Base-by-base conservation (phyloP, 108 stramenopile species). In the Skeletonema potamos region DNA sequence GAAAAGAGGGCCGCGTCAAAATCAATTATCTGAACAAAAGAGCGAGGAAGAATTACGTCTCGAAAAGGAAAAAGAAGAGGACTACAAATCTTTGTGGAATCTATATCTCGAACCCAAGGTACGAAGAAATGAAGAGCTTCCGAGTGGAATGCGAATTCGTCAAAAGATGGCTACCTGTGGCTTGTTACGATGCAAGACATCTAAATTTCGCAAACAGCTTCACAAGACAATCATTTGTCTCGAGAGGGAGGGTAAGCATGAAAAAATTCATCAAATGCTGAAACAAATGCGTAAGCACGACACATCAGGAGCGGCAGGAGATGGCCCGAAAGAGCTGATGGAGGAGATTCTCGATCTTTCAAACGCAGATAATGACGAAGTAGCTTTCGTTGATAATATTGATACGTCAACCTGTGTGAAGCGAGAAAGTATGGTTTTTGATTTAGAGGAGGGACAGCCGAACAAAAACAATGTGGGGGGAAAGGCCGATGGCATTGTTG, bases 101-200 rank as follows among this genome's bases (percentile, higher is more conserved):
- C 28, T 55, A 27, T 72, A 72, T n/a, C 59, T 72, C 46, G 6
- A 34, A n/a, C 71, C 71, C 1, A 24, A 29, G 29, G 22, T 54
- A 3, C 22, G 71, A 48, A 11, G 55, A 27, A 54, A 72, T 48
- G 71, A 72, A 48, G 71, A 72, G 32, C 71, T 72, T 6, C 29
- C 37, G 4, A 26, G 48, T 15, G 71, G 71, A 26, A 72, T 72
- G 62, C 22, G 37, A 6, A 20, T 72, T 51, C 48, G 71, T 62
- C 33, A 54, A 33, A 72, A 39, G 55, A 33, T 1, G 15, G 62
- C 26, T 1, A 36, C 2, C 0, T 55, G 51, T 54, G 39, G 24
- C 27, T 9, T 72, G 54, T 34, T 72, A 4, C 61, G 71, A 3
- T 62, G 30, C 29, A 72, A 63, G 33, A 62, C 18, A 5, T 36